A percentile compares a stretch with the other conserved stretches of the same genome.
Conservation (phyloP, 768 basidiomycete genomes). For the Ramaria sp. region DNA sequence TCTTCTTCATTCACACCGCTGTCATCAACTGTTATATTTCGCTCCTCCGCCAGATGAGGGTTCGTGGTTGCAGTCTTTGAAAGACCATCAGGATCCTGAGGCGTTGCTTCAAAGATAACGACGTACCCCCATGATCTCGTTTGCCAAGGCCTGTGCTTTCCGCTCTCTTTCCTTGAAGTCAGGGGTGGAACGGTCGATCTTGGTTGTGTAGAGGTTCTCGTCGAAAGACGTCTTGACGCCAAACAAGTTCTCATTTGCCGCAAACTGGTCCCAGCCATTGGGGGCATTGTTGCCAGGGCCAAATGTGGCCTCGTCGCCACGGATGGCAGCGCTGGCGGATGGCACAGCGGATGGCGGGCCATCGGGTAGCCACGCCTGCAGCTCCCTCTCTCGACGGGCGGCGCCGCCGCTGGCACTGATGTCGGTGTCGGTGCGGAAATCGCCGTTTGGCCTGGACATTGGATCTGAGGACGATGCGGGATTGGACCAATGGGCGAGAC, state of each 20-base stretch:
- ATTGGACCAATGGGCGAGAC: conserved; percentile 64
- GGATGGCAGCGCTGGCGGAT: conserved; percentile 22
- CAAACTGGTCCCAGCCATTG: conserved; percentile 81
- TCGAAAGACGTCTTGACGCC: conserved; percentile 88
- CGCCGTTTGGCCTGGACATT: conserved; percentile 39
- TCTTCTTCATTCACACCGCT: conserved; percentile 87
- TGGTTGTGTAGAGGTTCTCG: conserved; percentile 92
- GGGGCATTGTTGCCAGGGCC: conserved; percentile 37
- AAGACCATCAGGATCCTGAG: conserved; percentile 1
- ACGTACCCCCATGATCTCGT: conserved; percentile 81
- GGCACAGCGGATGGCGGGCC: conserved; percentile 10
- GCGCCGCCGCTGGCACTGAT: conserved; percentile 32
- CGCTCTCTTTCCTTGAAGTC: conserved; percentile 86
- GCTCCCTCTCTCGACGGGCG: conserved; percentile 47
- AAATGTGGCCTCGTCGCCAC: conserved; percentile 62
- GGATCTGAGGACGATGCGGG: conserved; percentile 56
- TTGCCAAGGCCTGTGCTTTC: conserved; percentile 79
- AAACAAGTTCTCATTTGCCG: conserved; percentile 85
- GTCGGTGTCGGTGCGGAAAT: conserved; percentile 78
- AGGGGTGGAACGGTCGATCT: conserved; percentile 70
- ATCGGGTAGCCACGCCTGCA: conserved; percentile 67
- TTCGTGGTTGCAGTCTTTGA: conserved; percentile 54
- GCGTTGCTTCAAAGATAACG: conserved; percentile 10
- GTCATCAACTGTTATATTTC: conserved; percentile 53
- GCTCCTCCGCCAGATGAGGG: conserved; percentile 85